Percentiles rank a stretch among this genome's conserved stretches.
phyloP scores from a whole-genome alignment of 495 filamentous ascomycete genomes.

The Talaromyces adpressus region DNA sequence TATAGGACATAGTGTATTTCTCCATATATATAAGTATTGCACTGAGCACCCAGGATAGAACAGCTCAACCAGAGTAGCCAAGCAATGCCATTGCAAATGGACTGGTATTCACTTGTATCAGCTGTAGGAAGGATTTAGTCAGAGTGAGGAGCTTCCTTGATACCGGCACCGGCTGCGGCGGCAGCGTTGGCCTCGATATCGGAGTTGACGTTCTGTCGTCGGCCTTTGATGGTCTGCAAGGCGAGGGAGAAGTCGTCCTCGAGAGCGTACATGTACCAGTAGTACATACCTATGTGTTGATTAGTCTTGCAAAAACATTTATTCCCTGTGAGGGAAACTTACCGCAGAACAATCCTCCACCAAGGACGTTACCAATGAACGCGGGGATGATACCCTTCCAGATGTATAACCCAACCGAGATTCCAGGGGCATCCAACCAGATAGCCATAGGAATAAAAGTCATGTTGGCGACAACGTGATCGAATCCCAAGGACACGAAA shows the following conservation, averaged over 20 bases:
- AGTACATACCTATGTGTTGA: constrained; percentile 27
- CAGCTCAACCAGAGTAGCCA: no score
- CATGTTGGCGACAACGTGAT: constrained; percentile 62
- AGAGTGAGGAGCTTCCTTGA: neutral
- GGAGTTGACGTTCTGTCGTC: constrained; percentile 13
- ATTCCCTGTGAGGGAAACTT: constrained; percentile 3
- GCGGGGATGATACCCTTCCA: constrained; percentile 60
- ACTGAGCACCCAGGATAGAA: neutral
- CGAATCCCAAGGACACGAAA: constrained; percentile 51
- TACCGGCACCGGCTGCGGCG: neutral
- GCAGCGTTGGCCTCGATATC: constrained; percentile 20
- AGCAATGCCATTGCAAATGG: neutral
- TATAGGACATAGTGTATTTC: neutral
- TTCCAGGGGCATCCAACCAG: constrained; percentile 40
- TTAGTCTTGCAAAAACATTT: neutral
- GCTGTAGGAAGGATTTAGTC: neutral
- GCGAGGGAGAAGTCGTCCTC: constrained; percentile 16
- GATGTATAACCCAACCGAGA: constrained; percentile 50
- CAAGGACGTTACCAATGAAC: constrained; percentile 51
- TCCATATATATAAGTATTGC: neutral
- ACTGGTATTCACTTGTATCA: neutral
- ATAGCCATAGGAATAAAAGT: constrained; percentile 55
- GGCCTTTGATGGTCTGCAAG: constrained; percentile 10
- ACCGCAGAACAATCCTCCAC: constrained; percentile 44
- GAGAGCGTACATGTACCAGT: constrained; percentile 45